These are phyloP conservation scores for Flaveria floridana DNA, from an alignment of 140 eudicot species.

Conservation along the genomic window DNA sequence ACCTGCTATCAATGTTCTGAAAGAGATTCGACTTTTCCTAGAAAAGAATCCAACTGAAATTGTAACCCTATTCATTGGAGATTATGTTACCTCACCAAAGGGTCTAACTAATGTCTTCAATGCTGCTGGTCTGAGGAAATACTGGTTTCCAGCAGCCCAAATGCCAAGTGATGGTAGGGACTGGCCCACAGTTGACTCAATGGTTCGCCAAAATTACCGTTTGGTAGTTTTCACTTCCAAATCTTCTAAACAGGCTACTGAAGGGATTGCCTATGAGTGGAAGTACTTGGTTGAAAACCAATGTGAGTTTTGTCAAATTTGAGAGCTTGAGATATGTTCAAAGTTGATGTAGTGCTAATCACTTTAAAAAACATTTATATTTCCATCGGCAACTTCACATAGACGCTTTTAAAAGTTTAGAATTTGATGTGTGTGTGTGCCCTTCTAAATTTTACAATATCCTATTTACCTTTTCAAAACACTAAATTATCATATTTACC, in stretches of 20 bases:
- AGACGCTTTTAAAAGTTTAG: neutral
- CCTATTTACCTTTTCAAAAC: neutral
- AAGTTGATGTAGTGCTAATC: neutral
- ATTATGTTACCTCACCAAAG: slow-evolving; percentile 84
- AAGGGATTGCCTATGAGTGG: slow-evolving; percentile 96
- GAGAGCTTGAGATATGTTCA: neutral
- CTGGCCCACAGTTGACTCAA: slow-evolving; percentile 93
- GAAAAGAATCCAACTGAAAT: slow-evolving; percentile 78
- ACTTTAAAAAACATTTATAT: neutral
- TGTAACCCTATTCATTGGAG: slow-evolving; percentile 82
- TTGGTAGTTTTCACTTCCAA: slow-evolving; percentile 87
- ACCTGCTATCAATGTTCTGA: slow-evolving; percentile 78
- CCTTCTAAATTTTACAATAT: neutral
- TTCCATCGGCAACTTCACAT: neutral
- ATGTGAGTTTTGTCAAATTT: slow-evolving; percentile 47
- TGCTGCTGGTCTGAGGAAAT: slow-evolving; percentile 74
- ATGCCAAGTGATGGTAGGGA: slow-evolving; percentile 87
- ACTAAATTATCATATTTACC: neutral
- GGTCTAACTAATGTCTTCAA: slow-evolving; percentile 81
- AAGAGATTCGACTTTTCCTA: slow-evolving; percentile 63
- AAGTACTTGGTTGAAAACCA: slow-evolving; percentile 80
- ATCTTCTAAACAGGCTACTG: slow-evolving; percentile 64
- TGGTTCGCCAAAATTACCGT: slow-evolving; percentile 71
- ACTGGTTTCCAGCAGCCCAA: slow-evolving; percentile 83
- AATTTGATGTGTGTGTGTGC: neutral